These are phyloP conservation scores for Mycena rebaudengoi DNA, from an alignment of 768 basidiomycete species.

Conservation along the genomic window DNA sequence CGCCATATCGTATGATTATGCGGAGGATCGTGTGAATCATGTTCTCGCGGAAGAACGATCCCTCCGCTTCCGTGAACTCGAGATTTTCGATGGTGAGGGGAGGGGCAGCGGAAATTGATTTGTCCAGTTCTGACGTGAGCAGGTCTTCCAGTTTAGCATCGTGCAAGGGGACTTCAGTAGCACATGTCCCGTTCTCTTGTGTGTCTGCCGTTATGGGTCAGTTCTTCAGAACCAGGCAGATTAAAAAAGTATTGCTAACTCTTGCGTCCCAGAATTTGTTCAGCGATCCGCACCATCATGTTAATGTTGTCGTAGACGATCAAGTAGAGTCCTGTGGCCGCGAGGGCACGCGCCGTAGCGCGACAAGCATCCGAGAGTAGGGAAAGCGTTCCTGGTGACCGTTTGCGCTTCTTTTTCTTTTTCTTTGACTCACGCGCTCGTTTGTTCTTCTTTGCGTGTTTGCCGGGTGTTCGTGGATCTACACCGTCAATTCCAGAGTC, in stretches of 20 bases:
- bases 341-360: constrained; percentile 1
- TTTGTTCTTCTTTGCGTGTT: neutral
- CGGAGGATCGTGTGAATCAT: constrained; percentile 21
- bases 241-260: constrained; percentile 16
- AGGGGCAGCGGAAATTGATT: constrained; percentile 24
- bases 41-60: neutral
- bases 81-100: constrained; percentile 30
- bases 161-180: constrained; percentile 29
- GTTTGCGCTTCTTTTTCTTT: neutral
- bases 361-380: neutral
- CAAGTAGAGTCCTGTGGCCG: neutral
- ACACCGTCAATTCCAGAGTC: neutral
- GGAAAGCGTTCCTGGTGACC: neutral
- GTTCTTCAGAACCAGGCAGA: neutral
- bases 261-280: constrained; percentile 36
- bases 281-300: constrained; percentile 30
- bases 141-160: constrained; percentile 27
- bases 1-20: constrained; percentile 24
- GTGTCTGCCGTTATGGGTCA: constrained; percentile 12
- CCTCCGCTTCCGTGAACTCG: constrained; percentile 19
- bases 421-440: neutral
- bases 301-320: constrained; percentile 42
- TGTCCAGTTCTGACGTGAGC: constrained; percentile 25
- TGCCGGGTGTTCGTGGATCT: neutral
- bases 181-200: constrained; percentile 41